Base-by-base conservation (phyloP, 257 asterid species). In the Schizonepeta tenuifolia region DNA sequence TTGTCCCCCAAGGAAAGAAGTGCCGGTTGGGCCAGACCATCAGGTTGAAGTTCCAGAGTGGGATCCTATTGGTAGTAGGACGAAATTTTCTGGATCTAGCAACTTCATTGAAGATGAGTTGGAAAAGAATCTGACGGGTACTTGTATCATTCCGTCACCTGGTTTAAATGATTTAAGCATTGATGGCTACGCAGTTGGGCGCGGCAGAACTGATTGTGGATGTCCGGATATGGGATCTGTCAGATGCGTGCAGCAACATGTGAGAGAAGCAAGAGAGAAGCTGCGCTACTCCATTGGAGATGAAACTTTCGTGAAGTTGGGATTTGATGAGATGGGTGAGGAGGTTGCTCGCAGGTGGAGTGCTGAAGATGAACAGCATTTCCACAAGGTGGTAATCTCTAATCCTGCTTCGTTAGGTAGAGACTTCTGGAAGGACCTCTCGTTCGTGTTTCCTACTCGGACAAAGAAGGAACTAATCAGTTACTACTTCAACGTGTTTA, bases 401-500 rank as follows among this genome's bases (percentile, higher is more conserved):
- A 85, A 87, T 74, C 87, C 86, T 17, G 81, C 60, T 1, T 78
- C 86, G 2, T 18, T 41, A 9, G 92, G 96, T 53, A 80, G 70
- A 65, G 79, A 86, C 14, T 88, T 90, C 60, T 92, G 98, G 96
- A 77, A 71, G 69, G 75, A 77, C 54, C 89, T 92, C 3, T 43
- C 80, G 18, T 72, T 59, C 10, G 87, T 40, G 46, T 85, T 92
- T 62, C 87, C 98, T 65, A 74, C 75, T 22, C 85, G 90, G 28
- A 72, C 79, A 2, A 88, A 74, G 62, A 77, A 49, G 80, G 96
- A 92, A 63, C 54, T 92, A 7, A 83, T 90, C 26, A 86, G 96
- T 69, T 92, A 90, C 79, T 92, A 92, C 67, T 92, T 88, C 79
- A 90, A 92, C 11, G 98, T 90, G 58, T 90, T 90, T 36, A 80